Percentiles rank a stretch among this genome's conserved stretches.
Evolutionary conservation across 192 early-diverging fungal genomes (phyloP).

Genomic region (Backusella tuberculispora): DNA sequence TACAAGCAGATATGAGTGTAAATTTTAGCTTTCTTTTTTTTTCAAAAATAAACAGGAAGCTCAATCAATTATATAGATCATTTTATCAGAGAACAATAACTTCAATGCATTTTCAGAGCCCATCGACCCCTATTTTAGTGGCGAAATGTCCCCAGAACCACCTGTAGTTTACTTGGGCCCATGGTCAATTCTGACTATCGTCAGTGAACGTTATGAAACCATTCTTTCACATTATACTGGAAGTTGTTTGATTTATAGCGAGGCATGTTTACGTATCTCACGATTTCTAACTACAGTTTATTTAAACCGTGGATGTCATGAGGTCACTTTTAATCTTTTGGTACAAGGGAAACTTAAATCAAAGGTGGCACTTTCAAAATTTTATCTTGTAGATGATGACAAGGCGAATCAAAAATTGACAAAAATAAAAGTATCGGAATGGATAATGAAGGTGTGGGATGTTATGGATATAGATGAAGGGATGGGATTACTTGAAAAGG

Average conservation of each 20-base stretch:
- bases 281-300: conserved; percentile 58
- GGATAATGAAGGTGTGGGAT: conserved; percentile 59
- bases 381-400: not conserved
- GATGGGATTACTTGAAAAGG: conserved; percentile 58
- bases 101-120: not conserved
- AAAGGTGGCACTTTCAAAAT: not conserved
- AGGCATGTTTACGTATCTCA: conserved; percentile 69
- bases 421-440: conserved; percentile 51
- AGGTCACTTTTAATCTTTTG: conserved; percentile 34
- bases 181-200: conserved; percentile 48
- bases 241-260: conserved; percentile 59
- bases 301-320: conserved; percentile 35
- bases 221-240: conserved; percentile 66
- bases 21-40: not conserved
- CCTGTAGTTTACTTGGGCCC: not conserved
- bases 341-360: conserved; percentile 35
- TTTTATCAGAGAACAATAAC: not conserved
- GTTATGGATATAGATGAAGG: conserved; percentile 42
- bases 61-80: not conserved
- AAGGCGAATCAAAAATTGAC: not conserved
- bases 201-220: conserved; percentile 68
- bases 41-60: conserved; percentile 3
- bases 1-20: conserved; percentile 67
- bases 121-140: not conserved
- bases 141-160: not conserved